Evolutionary conservation across 192 early-diverging fungal species (phyloP).

Genomic region (Coemansia sp.): DNA sequence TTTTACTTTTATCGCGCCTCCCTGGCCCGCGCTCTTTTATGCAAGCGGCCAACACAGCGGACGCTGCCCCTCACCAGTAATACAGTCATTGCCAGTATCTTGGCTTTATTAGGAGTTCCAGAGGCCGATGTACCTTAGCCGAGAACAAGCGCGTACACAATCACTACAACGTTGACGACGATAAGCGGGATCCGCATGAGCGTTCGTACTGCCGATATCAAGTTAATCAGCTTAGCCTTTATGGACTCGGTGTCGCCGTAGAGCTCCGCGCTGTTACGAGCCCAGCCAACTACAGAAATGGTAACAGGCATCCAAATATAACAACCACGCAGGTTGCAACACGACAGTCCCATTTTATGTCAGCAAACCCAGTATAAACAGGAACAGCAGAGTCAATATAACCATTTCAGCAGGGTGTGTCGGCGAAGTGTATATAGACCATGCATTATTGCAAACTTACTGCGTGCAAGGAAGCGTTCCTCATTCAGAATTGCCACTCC

Average conservation of each 20-base stretch:
- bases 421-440: background rate
- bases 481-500: constrained; percentile 88
- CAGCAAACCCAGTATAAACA: background rate
- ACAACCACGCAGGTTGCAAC: background rate
- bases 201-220: constrained; percentile 88
- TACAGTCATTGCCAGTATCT: background rate
- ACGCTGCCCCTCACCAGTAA: background rate
- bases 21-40: background rate
- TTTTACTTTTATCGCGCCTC: background rate
- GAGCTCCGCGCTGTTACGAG: constrained; percentile 59
- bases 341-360: background rate
- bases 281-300: constrained; percentile 66
- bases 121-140: constrained; percentile 56
- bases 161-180: constrained; percentile 73
- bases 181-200: constrained; percentile 86
- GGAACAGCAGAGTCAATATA: background rate
- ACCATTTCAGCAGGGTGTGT: background rate
- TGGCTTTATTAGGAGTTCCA: background rate
- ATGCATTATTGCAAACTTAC: constrained; percentile 54
- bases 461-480: constrained; percentile 86
- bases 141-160: constrained; percentile 78
- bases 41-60: background rate
- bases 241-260: constrained; percentile 68
- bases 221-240: constrained; percentile 77
- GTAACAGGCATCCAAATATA: background rate